Conservation (phyloP, 768 basidiomycete species). For the Trametes punicea region DNA sequence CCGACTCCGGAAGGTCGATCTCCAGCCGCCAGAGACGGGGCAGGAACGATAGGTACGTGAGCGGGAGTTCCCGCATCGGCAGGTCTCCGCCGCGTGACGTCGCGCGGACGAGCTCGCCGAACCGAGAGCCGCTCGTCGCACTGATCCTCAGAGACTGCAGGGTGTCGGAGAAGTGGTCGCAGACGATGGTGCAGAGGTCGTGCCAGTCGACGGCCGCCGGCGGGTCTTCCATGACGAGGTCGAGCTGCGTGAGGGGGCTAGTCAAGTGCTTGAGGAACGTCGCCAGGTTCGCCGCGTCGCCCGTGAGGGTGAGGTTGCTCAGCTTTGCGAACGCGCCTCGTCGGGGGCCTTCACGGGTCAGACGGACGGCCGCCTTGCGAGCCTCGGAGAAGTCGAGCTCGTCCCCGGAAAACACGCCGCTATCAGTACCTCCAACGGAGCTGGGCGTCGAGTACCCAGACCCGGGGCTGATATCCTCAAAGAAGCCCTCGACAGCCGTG, state of each 20-base stretch:
- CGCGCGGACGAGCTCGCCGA: constrained; percentile 77
- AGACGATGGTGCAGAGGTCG: constrained; percentile 60
- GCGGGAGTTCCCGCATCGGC: constrained; percentile 55
- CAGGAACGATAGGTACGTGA: constrained; percentile 54
- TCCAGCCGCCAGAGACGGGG: constrained; percentile 60
- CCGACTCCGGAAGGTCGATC: constrained; percentile 76
- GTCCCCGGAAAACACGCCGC: constrained; percentile 74
- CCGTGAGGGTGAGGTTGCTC: constrained; percentile 62
- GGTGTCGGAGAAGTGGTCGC: constrained; percentile 56
- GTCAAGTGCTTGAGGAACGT: constrained; percentile 70
- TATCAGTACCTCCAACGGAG: constrained; percentile 66
- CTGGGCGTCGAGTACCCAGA: constrained; percentile 72
- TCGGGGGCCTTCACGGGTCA: constrained; percentile 58
- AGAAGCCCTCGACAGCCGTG: constrained; percentile 77
- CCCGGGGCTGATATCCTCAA: constrained; percentile 59
- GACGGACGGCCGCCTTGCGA: constrained; percentile 62
- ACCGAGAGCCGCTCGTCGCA: constrained; percentile 71
- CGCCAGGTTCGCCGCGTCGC: constrained; percentile 65
- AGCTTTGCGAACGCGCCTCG: constrained; percentile 57
- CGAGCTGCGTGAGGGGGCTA: constrained; percentile 61
- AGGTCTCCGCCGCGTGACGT: constrained; percentile 61
- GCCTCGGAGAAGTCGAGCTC: constrained; percentile 76
- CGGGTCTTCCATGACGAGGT: constrained; percentile 77
- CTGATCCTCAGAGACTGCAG: constrained; percentile 59
- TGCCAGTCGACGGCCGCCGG: constrained; percentile 74